These are phyloP conservation scores for Pseudonectria buxi DNA, from an alignment of 2,329 filamentous ascomycete genomes.

Conservation along the genomic window DNA sequence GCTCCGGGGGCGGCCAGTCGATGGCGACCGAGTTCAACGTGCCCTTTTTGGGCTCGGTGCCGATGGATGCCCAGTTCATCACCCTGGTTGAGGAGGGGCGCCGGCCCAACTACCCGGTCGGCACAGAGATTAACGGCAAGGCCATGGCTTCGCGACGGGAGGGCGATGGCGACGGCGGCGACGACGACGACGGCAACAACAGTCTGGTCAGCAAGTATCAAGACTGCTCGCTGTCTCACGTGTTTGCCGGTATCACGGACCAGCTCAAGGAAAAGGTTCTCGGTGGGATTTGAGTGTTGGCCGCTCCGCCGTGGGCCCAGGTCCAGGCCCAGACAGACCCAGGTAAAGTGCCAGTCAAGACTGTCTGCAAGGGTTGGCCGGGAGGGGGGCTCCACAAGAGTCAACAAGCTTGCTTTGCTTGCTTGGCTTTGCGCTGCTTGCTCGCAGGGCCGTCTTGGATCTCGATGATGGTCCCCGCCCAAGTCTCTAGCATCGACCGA, in stretches of 20 bases:
- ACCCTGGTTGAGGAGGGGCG: slow-evolving; percentile 71
- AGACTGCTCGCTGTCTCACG: slow-evolving; percentile 60
- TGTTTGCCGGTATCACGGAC: slow-evolving; percentile 60
- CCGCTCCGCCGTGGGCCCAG: too few species aligned
- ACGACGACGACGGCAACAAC: slow-evolving; percentile 16
- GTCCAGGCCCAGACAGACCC: too few species aligned
- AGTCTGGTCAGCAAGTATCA: slow-evolving; percentile 65
- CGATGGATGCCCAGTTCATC: slow-evolving; percentile 90
- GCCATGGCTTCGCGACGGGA: slow-evolving; percentile 31
- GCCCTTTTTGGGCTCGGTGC: slow-evolving; percentile 76
- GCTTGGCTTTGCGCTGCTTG: too few species aligned
- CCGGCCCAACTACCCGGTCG: slow-evolving; percentile 60
- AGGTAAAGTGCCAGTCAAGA: too few species aligned
- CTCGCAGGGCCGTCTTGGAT: too few species aligned
- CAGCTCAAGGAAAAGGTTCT: slow-evolving; percentile 26
- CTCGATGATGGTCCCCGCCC: too few species aligned
- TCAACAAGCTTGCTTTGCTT: too few species aligned
- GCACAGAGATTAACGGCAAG: slow-evolving; percentile 54
- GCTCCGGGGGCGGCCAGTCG: slow-evolving; percentile 77
- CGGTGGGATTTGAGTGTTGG: too few species aligned
- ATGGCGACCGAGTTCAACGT: slow-evolving; percentile 87
- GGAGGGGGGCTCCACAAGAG: too few species aligned
- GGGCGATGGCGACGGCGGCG: slow-evolving; percentile 19
- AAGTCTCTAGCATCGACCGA: too few species aligned
- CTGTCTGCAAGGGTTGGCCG: too few species aligned